phyloP scores from a whole-genome alignment of 371 early-diverging fungal species.

The Zychaea mexicana region DNA sequence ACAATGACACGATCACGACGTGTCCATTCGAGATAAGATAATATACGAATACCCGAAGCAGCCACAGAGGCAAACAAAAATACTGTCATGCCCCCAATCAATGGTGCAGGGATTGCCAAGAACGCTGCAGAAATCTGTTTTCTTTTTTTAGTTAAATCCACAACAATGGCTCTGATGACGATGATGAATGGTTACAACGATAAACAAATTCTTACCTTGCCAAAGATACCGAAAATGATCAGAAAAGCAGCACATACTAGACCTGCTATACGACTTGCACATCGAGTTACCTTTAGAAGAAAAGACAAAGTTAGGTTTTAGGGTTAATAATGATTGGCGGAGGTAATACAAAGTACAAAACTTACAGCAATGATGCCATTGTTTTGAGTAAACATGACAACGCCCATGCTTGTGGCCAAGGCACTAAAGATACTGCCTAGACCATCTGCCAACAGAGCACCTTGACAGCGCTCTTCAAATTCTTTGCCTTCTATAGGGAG shows the following conservation, averaged over 20 bases:
- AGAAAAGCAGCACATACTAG: slow-evolving; percentile 55
- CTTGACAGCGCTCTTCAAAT: slow-evolving; percentile 60
- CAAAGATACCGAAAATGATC: slow-evolving; percentile 56
- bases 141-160: too few relatives aligned
- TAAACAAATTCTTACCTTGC: slow-evolving; percentile 15
- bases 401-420: slow-evolving; percentile 51
- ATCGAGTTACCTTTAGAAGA: slow-evolving; percentile 58
- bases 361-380: slow-evolving; percentile 48
- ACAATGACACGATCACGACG: slow-evolving; percentile 63
- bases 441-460: slow-evolving; percentile 62
- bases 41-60: slow-evolving; percentile 58
- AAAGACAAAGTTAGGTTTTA: too few relatives aligned
- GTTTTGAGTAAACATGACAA: slow-evolving; percentile 60
- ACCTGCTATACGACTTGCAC: slow-evolving; percentile 58
- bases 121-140: slow-evolving; percentile 59
- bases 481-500: slow-evolving; percentile 54
- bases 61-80: slow-evolving; percentile 60
- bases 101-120: slow-evolving; percentile 50
- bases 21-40: slow-evolving; percentile 58
- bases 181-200: background rate
- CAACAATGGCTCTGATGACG: too few relatives aligned
- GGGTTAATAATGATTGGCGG: too few relatives aligned
- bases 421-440: slow-evolving; percentile 49
- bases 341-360: too few relatives aligned
- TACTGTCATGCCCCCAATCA: slow-evolving; percentile 61